Percentiles rank a stretch among this genome's conserved stretches.
Evolutionary conservation across 2,329 filamentous ascomycete species (phyloP).

Genomic region (Beauveria sp.): DNA sequence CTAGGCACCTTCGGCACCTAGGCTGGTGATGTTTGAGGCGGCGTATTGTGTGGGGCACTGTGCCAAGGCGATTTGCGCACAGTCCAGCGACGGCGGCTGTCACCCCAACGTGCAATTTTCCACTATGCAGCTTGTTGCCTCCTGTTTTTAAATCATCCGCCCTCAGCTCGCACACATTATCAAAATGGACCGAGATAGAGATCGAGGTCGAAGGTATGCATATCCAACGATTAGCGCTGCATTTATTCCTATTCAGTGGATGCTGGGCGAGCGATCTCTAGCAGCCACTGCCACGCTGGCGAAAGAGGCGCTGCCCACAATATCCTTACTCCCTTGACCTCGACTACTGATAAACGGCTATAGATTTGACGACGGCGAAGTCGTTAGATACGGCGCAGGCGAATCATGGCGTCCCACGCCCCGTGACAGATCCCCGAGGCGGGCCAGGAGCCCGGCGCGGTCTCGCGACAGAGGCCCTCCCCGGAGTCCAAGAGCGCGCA

Average conservation of each 20-base stretch:
- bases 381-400: conserved; percentile 53
- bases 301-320: not conserved
- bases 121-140: not conserved
- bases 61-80: not conserved
- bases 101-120: not conserved
- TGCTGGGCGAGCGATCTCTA: not conserved
- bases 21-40: not conserved
- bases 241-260: not conserved
- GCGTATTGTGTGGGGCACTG: not conserved
- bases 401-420: conserved; percentile 55
- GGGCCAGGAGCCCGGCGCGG: conserved; percentile 26
- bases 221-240: not conserved
- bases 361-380: conserved; percentile 55
- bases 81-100: not conserved
- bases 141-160: not conserved
- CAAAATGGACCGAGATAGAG: conserved; percentile 14
- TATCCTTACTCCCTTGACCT: not conserved
- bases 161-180: not conserved
- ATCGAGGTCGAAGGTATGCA: conserved; percentile 14
- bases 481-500: conserved; percentile 32
- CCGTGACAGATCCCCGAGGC: conserved; percentile 24
- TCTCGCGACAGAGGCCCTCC: conserved; percentile 18
- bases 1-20: not conserved
- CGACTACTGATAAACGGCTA: not conserved
- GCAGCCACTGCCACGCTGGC: not conserved